Evolutionary conservation across 345 rosid genomes (phyloP).

Genomic region (Sonneratia alba): DNA sequence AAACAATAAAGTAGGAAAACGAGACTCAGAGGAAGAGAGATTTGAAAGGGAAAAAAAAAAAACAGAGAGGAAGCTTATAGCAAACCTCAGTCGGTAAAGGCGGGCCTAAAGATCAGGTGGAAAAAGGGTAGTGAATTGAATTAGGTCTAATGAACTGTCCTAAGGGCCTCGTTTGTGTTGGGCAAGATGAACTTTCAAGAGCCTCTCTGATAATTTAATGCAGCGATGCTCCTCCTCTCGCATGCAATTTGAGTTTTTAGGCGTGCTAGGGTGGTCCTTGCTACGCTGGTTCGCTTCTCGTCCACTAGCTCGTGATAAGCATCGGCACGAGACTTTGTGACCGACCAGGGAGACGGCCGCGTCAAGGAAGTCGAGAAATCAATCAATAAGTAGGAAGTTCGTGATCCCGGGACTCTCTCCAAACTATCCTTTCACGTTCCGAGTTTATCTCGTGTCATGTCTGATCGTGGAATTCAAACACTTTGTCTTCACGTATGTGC

Average conservation of each 20-base stretch:
- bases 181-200: not conserved
- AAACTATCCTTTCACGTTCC: too few species aligned
- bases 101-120: not conserved
- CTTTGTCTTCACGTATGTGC: not conserved
- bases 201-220: not conserved
- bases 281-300: constrained; percentile 1
- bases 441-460: too few species aligned
- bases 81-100: not conserved
- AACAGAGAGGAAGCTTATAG: not conserved
- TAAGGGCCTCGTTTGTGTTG: not conserved
- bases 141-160: constrained; percentile 1
- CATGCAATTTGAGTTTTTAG: not conserved
- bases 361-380: not conserved
- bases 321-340: not conserved
- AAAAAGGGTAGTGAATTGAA: not conserved
- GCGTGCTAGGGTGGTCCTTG: constrained; percentile 15
- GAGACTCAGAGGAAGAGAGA: too few species aligned
- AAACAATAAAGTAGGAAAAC: too few species aligned
- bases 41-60: too few species aligned
- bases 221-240: not conserved
- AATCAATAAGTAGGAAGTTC: not conserved
- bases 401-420: not conserved
- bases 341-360: not conserved
- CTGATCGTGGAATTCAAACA: not conserved
- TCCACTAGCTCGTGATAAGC: constrained; percentile 20